Percentiles rank a stretch among this genome's conserved stretches.
Evolutionary conservation across 2,329 filamentous ascomycete genomes (phyloP).

Genomic region (Whalleya microplaca): DNA sequence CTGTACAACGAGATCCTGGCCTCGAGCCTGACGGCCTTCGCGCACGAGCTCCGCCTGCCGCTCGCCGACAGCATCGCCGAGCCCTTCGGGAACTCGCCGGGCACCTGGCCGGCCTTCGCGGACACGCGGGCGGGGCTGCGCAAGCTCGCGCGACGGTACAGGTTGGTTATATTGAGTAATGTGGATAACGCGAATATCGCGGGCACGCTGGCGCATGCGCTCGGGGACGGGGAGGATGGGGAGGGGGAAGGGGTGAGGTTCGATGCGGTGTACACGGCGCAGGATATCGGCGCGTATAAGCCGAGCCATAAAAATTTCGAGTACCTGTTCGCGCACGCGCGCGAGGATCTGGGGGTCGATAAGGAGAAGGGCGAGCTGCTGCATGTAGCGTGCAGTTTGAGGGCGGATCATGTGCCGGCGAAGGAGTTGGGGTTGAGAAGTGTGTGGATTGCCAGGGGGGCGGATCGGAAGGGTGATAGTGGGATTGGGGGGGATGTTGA

Average conservation of each 20-base stretch:
- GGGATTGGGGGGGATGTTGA: constrained; percentile 22
- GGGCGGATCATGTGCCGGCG: constrained; percentile 69
- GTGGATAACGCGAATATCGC: constrained; percentile 40
- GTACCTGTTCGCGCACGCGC: constrained; percentile 60
- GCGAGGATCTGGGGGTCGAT: constrained; percentile 56
- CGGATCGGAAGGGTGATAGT: constrained; percentile 33
- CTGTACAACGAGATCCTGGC: constrained; percentile 64
- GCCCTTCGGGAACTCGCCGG: constrained; percentile 55
- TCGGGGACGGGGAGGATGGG: too few relatives aligned
- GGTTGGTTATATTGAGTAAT: constrained; percentile 63
- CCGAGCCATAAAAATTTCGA: constrained; percentile 67
- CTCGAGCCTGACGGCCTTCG: constrained; percentile 50
- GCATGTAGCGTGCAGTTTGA: constrained; percentile 70
- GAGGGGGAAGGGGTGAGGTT: constrained; percentile 53
- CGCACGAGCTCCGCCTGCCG: constrained; percentile 45
- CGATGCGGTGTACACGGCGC: constrained; percentile 69
- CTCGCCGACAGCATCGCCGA: constrained; percentile 45
- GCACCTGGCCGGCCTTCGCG: constrained; percentile 58
- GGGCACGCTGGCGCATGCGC: constrained; percentile 35
- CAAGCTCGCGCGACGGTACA: constrained; percentile 53
- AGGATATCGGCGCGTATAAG: constrained; percentile 75
- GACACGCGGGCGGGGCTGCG: constrained; percentile 60
- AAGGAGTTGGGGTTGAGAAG: constrained; percentile 62
- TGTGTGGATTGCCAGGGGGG: constrained; percentile 66
- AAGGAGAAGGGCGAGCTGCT: constrained; percentile 57